phyloP scores from a whole-genome alignment of 1,139 yeast species.

The Komagataea norvegica region DNA sequence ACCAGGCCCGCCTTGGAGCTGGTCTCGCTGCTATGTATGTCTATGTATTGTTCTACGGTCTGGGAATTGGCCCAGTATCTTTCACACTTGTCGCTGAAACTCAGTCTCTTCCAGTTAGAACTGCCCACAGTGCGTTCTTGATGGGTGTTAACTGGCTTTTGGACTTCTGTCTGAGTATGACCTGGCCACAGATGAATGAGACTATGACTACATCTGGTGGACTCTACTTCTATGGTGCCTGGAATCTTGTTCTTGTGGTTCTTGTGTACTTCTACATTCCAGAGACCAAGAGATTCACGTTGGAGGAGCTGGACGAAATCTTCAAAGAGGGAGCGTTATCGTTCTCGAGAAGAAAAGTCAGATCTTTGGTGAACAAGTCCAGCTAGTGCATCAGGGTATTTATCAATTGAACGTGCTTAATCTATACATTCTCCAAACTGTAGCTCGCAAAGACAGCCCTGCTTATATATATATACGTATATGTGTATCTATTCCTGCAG shows the following conservation, averaged over 20 bases:
- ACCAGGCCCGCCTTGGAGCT: conserved; percentile 40
- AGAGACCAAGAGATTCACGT: conserved; percentile 54
- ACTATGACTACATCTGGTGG: conserved; percentile 50
- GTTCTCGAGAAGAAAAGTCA: conserved; percentile 3
- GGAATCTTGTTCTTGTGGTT: conserved; percentile 49
- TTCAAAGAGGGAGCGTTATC: conserved; percentile 31
- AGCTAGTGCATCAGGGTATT: no score
- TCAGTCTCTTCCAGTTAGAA: conserved; percentile 50
- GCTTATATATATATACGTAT: no score
- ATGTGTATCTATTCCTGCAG: no score
- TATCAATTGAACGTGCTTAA: no score
- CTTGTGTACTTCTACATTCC: conserved; percentile 50
- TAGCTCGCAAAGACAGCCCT: no score
- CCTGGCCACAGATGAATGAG: conserved; percentile 47
- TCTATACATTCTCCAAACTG: no score
- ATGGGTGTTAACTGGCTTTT: conserved; percentile 54
- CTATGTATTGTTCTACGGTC: conserved; percentile 44
- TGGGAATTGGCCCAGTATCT: conserved; percentile 56
- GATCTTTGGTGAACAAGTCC: neutral
- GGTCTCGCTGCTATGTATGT: conserved; percentile 46
- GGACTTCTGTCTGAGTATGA: conserved; percentile 49
- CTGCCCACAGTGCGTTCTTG: conserved; percentile 50
- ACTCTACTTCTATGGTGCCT: conserved; percentile 51
- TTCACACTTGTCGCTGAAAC: conserved; percentile 54
- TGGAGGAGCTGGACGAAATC: conserved; percentile 54